Conservation (phyloP, 495 filamentous ascomycete species). For the Pseudoneurospora amorphoporcata region DNA sequence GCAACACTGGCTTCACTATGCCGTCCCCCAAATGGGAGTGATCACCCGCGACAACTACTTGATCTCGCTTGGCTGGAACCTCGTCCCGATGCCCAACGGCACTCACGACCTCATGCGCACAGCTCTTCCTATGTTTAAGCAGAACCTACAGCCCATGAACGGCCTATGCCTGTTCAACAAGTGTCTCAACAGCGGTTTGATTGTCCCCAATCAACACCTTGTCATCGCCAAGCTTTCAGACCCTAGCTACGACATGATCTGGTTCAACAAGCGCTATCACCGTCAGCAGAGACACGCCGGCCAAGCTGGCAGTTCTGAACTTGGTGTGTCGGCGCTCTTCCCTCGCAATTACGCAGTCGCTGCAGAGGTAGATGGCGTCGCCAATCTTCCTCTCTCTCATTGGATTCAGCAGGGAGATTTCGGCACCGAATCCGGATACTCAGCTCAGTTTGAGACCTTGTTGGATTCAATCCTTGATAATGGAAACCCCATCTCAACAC, state of each 20-base stretch:
- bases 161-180: constrained; percentile 14
- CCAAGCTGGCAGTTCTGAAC: background rate
- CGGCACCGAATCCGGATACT: background rate
- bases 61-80: constrained; percentile 12
- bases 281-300: background rate
- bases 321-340: background rate
- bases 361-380: background rate
- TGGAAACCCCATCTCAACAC: background rate
- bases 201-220: constrained; percentile 9
- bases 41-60: constrained; percentile 14
- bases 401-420: background rate
- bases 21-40: constrained; percentile 12
- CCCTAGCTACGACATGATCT: constrained; percentile 14
- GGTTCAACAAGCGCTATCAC: constrained; percentile 10
- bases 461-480: background rate
- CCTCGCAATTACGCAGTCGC: background rate
- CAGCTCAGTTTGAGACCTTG: background rate
- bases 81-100: constrained; percentile 9
- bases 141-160: constrained; percentile 15
- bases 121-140: background rate
- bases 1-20: constrained; percentile 16
- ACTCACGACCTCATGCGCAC: constrained; percentile 11
- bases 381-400: background rate
- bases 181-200: constrained; percentile 15
- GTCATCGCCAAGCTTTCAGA: constrained; percentile 15